These are phyloP conservation scores for Wickerhamiella azymoides DNA, from an alignment of 805 yeast species.

Conservation along the genomic window DNA sequence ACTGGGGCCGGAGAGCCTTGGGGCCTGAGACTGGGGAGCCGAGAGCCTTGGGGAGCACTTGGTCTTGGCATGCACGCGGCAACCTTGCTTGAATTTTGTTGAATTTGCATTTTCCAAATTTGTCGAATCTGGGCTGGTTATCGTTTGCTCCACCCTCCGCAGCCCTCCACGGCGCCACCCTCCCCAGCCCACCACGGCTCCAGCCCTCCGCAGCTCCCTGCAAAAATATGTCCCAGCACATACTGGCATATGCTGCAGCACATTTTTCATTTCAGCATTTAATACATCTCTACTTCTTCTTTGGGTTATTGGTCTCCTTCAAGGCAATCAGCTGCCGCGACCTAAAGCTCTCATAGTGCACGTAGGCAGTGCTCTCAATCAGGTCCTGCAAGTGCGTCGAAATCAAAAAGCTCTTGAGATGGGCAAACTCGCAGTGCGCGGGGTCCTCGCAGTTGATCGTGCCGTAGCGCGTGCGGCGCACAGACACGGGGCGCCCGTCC, in stretches of 20 bases:
- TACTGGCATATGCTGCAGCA: neutral
- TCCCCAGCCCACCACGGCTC: no score
- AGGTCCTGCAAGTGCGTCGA: constrained; percentile 92
- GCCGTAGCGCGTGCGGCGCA: constrained; percentile 92
- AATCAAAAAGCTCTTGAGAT: constrained; percentile 83
- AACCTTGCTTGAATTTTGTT: no score
- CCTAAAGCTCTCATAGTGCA: constrained; percentile 88
- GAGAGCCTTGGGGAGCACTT: no score
- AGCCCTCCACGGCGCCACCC: no score
- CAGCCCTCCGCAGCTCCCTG: no score
- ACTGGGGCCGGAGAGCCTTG: no score
- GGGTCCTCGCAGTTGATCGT: constrained; percentile 86
- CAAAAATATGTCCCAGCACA: no score
- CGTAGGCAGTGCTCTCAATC: constrained; percentile 77
- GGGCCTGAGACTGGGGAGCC: no score
- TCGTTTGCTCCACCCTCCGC: no score
- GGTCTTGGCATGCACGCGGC: no score
- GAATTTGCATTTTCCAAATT: no score
- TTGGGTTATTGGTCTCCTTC: constrained; percentile 50
- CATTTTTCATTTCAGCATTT: neutral
- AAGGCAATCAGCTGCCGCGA: constrained; percentile 85
- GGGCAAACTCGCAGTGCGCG: constrained; percentile 89
- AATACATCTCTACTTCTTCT: constrained; percentile 8
- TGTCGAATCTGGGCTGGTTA: no score
- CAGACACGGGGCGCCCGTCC: constrained; percentile 70